Evolutionary conservation across 768 basidiomycete species (phyloP), one percentile per base, ranked within the genome.

Genomic region (Daedalea quercina): DNA sequence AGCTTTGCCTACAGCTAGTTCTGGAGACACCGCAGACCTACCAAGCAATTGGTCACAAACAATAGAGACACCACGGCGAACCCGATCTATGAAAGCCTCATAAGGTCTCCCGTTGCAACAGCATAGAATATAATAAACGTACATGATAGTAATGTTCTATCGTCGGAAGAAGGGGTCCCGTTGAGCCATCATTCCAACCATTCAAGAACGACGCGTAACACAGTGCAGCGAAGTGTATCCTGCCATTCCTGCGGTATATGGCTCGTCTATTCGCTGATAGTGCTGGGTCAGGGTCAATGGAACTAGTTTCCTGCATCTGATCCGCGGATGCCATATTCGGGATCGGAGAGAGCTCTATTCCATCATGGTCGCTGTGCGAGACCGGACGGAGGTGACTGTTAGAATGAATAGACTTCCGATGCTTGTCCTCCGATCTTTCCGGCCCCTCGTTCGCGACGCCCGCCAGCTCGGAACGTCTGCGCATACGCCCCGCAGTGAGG

Each of bases 141-240:
- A 17, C 40, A 42, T 68, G 63, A 62, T 77, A 79, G 65, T 77
- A 73, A 4, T 66, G 63, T 64, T 87, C 87, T 45, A 92, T 83
- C 11, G 78, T 74, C 0, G 87, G 90, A 9, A 92, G 67, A 20
- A 93, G 68, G 1, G 90, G 87, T 3, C 90, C 90, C 15, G 79
- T 79, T 0, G 81, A 76, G 15, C 82, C 83, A 65, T 89, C 89
- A 58, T 85, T 88, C 87, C 87, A 91, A 25, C 90, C 90, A 13
- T 74, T 72, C 8, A 86, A 66, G 55, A 84, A 82, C 44, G 83
- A 50, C 15, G 71, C 66, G 69, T 73, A 79, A 58, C 81, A 85
- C 41, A 85, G 67, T 1, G 83, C 67, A 24, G 68, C 55, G 54
- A 84, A 78, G 54, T 86, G 82, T 26, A 82, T 63, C 48, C 49